Base-by-base conservation (phyloP, 441 rosid species). In the Euphorbia corollata region DNA sequence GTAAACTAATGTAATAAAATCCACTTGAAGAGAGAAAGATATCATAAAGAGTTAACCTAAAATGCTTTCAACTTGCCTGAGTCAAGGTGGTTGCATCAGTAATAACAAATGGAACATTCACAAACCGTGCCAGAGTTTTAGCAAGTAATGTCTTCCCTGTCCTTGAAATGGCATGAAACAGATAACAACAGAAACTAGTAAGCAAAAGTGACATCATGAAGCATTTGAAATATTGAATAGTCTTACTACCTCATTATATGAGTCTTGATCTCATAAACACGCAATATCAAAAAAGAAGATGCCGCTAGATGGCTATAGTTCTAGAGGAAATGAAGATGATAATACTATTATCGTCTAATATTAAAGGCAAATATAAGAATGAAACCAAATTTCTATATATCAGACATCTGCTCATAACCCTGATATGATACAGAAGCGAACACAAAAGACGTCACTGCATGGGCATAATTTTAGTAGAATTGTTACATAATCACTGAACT, bases 131-230 rank as follows among this genome's bases (percentile, higher is more conserved):
- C 84, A 93, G 80, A 74, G 97, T 87, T 82, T 91, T 93, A 70
- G 99, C 99, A 78, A 93, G 92, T 81, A 93, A 77, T 19, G 97
- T 93, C 80, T 93, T 93, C 90, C 99, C 97, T 93, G 93, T 81
- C 87, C 76, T 87, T 87, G 86, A 83, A 77, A 86, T 71, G 82
- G 70, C 58, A 73, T 71, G 24, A 71, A 70, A 77, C 63, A 34
- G 30, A 38, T 70, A 69, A 78, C 63, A 80, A 62, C 71, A 76
- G 69, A 78, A 74, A 79, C 61, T 68, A 64, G 77, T 62, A 77
- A 74, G 62, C 16, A 59, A 68, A 13, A 60, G 32, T 20, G 34
- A 23, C 39, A 27, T 55, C 8, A 36, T 67, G 19, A 23, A 63
- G 63, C 16, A 55, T 20, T 51, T 19, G 57, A 61, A 63, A 8